Evolutionary conservation across 257 asterid genomes (phyloP).

Genomic region (Nicotiana attenuata): DNA sequence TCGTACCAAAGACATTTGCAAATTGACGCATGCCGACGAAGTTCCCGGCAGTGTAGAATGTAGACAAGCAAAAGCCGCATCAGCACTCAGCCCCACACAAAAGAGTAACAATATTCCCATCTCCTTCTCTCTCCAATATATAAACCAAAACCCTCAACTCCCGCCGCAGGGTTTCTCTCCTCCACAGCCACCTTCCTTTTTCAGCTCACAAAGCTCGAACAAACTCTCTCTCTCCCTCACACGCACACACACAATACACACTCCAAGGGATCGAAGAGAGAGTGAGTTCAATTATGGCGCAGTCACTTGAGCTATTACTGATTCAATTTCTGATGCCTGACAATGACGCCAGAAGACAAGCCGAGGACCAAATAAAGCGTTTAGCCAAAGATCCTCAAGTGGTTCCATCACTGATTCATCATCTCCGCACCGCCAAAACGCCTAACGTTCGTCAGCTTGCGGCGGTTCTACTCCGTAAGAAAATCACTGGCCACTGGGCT

Average conservation of each 20-base stretch:
- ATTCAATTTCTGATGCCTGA: slow-evolving; percentile 97
- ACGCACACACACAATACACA: background rate
- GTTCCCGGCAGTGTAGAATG: slow-evolving; percentile 21
- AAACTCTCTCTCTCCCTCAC: background rate
- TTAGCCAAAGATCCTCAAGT: slow-evolving; percentile 95
- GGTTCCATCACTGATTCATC: slow-evolving; percentile 85
- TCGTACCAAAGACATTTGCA: too few species aligned
- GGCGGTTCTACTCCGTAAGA: slow-evolving; percentile 96
- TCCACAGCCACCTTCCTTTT: slow-evolving; percentile 17
- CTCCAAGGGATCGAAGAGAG: background rate
- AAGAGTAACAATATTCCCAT: background rate
- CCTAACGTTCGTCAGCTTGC: slow-evolving; percentile 97
- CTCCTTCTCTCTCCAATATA: background rate
- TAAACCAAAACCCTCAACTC: slow-evolving; percentile 23
- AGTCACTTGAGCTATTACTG: slow-evolving; percentile 79
- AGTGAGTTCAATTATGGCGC: slow-evolving; percentile 50
- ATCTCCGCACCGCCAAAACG: slow-evolving; percentile 97
- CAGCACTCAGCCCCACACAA: slow-evolving; percentile 19
- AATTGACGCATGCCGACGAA: too few species aligned
- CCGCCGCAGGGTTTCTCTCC: slow-evolving; percentile 34
- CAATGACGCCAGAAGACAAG: slow-evolving; percentile 96
- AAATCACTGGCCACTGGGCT: slow-evolving; percentile 97
- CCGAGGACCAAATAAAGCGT: slow-evolving; percentile 97
- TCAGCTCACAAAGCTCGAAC: slow-evolving; percentile 8
- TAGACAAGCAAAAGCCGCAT: slow-evolving; percentile 22